Evolutionary conservation across 2,329 filamentous ascomycete species (phyloP).

Genomic region (Lithohypha guttulata): DNA sequence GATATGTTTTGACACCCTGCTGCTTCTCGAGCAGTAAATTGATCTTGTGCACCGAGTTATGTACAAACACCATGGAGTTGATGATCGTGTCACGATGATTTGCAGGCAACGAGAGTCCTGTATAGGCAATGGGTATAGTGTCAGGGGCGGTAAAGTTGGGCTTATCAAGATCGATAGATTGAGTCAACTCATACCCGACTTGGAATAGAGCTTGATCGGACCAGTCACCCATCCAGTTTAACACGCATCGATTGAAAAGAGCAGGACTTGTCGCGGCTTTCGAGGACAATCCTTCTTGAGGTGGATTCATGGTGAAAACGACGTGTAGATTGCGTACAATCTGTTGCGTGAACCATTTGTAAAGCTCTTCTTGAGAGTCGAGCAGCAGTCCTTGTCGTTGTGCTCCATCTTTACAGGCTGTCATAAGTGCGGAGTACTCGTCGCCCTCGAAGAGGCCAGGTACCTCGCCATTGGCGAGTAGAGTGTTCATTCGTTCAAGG

Average conservation of each 20-base stretch:
- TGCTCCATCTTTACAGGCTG: slow-evolving; percentile 94
- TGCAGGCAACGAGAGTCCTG: slow-evolving; percentile 70
- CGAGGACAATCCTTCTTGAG: slow-evolving; percentile 83
- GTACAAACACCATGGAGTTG: slow-evolving; percentile 98
- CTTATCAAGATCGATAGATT: slow-evolving; percentile 89
- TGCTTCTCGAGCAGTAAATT: slow-evolving; percentile 82
- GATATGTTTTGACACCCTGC: slow-evolving; percentile 82
- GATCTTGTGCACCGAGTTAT: slow-evolving; percentile 85
- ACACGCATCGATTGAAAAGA: slow-evolving; percentile 96
- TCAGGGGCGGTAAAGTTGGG: slow-evolving; percentile 77
- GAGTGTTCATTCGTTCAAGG: slow-evolving; percentile 96
- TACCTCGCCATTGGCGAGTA: slow-evolving; percentile 98
- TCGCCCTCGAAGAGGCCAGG: slow-evolving; percentile 98
- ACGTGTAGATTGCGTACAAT: slow-evolving; percentile 99
- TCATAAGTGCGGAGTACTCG: slow-evolving; percentile 97
- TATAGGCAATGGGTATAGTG: slow-evolving; percentile 84
- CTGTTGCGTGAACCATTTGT: slow-evolving; percentile 99
- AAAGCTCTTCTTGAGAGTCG: slow-evolving; percentile 97
- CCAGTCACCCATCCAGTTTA: slow-evolving; percentile 99
- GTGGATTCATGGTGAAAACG: slow-evolving; percentile 99
- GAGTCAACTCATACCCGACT: slow-evolving; percentile 87
- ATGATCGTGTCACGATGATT: slow-evolving; percentile 85
- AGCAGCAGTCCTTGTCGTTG: slow-evolving; percentile 90
- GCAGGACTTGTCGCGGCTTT: slow-evolving; percentile 97
- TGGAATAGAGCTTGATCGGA: slow-evolving; percentile 98